Conservation (phyloP, 768 basidiomycete genomes). For the Gelatoporia subvermispora region DNA sequence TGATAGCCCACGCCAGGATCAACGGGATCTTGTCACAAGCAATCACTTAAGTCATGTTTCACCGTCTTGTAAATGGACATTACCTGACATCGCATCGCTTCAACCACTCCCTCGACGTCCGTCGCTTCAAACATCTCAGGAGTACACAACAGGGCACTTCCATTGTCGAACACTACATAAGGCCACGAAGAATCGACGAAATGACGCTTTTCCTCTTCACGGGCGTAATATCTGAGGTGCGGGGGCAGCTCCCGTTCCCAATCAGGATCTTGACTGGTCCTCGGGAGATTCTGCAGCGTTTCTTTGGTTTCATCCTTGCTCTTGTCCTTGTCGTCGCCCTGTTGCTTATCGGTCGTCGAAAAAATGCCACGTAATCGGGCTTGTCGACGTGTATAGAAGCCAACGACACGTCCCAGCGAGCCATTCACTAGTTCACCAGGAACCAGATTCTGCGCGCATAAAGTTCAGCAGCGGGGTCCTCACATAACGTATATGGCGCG, state of each 20-base stretch:
- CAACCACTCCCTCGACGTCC: slow-evolving; percentile 51
- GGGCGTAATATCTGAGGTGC: no score
- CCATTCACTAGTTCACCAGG: slow-evolving; percentile 73
- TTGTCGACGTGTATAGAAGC: slow-evolving; percentile 26
- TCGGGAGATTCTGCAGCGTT: neutral
- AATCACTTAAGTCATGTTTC: neutral
- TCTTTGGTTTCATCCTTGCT: no score
- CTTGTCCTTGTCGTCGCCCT: no score
- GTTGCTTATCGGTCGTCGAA: neutral
- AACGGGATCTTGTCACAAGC: slow-evolving; percentile 40
- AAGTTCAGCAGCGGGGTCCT: neutral
- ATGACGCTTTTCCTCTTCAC: no score
- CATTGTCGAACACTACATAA: slow-evolving; percentile 53
- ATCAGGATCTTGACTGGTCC: neutral
- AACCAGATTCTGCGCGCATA: slow-evolving; percentile 50
- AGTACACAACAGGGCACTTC: slow-evolving; percentile 39
- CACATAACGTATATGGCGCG: no score
- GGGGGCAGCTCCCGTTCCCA: no score
- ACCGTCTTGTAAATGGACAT: neutral
- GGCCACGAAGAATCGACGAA: slow-evolving; percentile 39
- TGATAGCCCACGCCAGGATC: slow-evolving; percentile 80
- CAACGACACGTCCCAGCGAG: slow-evolving; percentile 43
- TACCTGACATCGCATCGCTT: slow-evolving; percentile 60
- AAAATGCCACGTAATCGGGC: slow-evolving; percentile 34
- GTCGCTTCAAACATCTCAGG: slow-evolving; percentile 62